Conservation (phyloP, 1,284 basidiomycete genomes). For the Trichosporon ovoides region DNA sequence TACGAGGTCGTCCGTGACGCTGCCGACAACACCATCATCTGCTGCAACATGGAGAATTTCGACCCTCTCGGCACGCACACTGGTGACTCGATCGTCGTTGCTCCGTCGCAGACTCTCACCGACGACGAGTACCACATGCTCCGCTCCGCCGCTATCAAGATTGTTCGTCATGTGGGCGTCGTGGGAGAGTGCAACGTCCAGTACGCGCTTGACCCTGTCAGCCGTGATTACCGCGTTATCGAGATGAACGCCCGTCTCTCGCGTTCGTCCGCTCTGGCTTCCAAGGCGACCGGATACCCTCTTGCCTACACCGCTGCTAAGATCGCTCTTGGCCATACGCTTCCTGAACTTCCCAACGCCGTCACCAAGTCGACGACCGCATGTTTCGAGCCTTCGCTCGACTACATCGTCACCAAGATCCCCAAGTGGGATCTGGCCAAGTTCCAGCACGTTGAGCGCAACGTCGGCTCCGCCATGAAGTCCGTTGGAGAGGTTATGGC, state of each 20-base stretch:
- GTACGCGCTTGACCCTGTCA: slow-evolving; percentile 91
- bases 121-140: slow-evolving; percentile 99
- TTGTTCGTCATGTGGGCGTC: slow-evolving; percentile 94
- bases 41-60: slow-evolving; percentile 99
- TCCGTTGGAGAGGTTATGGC: slow-evolving; percentile 99
- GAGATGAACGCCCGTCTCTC: slow-evolving; percentile 84
- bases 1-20: slow-evolving; percentile 98
- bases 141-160: slow-evolving; percentile 93
- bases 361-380: slow-evolving; percentile 99
- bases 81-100: slow-evolving; percentile 99
- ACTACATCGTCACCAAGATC: slow-evolving; percentile 99
- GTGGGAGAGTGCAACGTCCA: slow-evolving; percentile 92
- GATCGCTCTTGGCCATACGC: slow-evolving; percentile 96
- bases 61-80: slow-evolving; percentile 98
- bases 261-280: slow-evolving; percentile 82
- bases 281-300: slow-evolving; percentile 98
- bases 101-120: slow-evolving; percentile 94
- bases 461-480: slow-evolving; percentile 97
- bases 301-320: slow-evolving; percentile 99
- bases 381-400: slow-evolving; percentile 98
- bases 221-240: slow-evolving; percentile 94
- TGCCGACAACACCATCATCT: slow-evolving; percentile 91
- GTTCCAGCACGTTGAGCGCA: slow-evolving; percentile 91
- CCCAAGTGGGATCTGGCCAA: slow-evolving; percentile 99
- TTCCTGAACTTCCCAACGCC: slow-evolving; percentile 96